Percentiles rank a stretch among this genome's conserved stretches.
These are phyloP conservation scores for Priceomyces castillae DNA, from an alignment of 805 yeast species.

Conservation along the genomic window DNA sequence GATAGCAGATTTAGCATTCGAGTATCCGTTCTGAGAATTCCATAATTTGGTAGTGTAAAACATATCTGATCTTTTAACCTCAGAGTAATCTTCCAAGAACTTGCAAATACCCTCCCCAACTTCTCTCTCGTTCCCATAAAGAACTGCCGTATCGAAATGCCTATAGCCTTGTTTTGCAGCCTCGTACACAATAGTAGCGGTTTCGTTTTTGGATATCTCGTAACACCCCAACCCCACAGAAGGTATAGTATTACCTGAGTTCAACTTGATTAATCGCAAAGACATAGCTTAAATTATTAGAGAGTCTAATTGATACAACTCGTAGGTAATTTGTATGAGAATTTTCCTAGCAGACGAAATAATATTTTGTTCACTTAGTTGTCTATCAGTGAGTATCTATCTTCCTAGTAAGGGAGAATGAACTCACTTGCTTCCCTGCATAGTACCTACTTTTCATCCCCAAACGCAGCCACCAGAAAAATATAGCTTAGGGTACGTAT, in stretches of 20 bases:
- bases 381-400: too few relatives aligned
- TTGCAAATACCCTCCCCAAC: constrained; percentile 60
- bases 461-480: too few relatives aligned
- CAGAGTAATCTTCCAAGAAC: constrained; percentile 38
- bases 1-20: constrained; percentile 56
- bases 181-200: constrained; percentile 44
- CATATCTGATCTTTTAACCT: constrained; percentile 22
- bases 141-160: constrained; percentile 74
- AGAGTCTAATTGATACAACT: too few relatives aligned
- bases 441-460: too few relatives aligned
- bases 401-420: too few relatives aligned
- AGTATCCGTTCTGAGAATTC: constrained; percentile 63
- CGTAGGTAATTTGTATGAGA: too few relatives aligned
- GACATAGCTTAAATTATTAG: too few relatives aligned
- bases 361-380: too few relatives aligned
- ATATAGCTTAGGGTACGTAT: too few relatives aligned
- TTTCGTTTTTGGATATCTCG: constrained; percentile 32
- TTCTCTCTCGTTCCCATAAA: constrained; percentile 64
- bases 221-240: constrained; percentile 51
- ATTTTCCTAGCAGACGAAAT: too few relatives aligned
- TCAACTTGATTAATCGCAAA: constrained; percentile 13
- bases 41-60: constrained; percentile 69
- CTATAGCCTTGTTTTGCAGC: constrained; percentile 67
- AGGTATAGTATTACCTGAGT: constrained; percentile 38
- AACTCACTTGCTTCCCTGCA: too few relatives aligned